Percentiles rank a stretch among this genome's conserved stretches.
These are phyloP conservation scores for Argentina anserina DNA, from an alignment of 306 rosid genomes.

Conservation along the genomic window DNA sequence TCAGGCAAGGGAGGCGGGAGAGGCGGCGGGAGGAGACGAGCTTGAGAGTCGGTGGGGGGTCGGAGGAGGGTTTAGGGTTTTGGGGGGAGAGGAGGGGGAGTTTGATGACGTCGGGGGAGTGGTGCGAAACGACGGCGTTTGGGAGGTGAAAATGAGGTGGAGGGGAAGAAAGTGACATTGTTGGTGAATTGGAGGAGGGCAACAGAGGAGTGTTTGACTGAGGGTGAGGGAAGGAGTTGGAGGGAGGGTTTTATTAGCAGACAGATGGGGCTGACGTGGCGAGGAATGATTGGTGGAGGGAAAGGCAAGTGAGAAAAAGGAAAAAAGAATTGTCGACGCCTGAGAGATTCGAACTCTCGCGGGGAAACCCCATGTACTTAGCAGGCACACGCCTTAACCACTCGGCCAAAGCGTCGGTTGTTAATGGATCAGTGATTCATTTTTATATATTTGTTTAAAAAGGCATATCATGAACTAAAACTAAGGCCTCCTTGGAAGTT, in stretches of 20 bases:
- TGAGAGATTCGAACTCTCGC: conserved; percentile 97
- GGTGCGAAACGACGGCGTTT: conserved; percentile 17
- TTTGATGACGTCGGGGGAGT: conserved; percentile 1
- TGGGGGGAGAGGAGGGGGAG: neutral
- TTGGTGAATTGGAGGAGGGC: neutral
- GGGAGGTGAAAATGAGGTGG: conserved; percentile 18
- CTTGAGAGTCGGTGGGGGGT: neutral
- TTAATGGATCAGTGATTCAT: too few relatives aligned
- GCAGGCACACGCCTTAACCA: conserved; percentile 98
- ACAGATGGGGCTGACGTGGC: too few relatives aligned
- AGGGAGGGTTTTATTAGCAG: too few relatives aligned
- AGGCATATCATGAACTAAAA: too few relatives aligned
- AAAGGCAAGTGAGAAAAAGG: neutral
- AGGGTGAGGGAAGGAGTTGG: neutral
- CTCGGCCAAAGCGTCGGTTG: conserved; percentile 81
- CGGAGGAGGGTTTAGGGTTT: neutral
- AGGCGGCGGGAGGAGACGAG: conserved; percentile 13
- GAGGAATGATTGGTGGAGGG: too few relatives aligned
- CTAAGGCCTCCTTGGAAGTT: too few relatives aligned
- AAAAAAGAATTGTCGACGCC: conserved; percentile 33
- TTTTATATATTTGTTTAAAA: too few relatives aligned
- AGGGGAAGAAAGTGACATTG: conserved; percentile 47
- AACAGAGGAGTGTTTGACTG: neutral
- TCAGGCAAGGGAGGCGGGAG: conserved; percentile 30
- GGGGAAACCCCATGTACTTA: conserved; percentile 92